A percentile compares a stretch with the other conserved stretches of the same genome.
Conservation (phyloP, 805 yeast species). For the Clavispora fructus region DNA sequence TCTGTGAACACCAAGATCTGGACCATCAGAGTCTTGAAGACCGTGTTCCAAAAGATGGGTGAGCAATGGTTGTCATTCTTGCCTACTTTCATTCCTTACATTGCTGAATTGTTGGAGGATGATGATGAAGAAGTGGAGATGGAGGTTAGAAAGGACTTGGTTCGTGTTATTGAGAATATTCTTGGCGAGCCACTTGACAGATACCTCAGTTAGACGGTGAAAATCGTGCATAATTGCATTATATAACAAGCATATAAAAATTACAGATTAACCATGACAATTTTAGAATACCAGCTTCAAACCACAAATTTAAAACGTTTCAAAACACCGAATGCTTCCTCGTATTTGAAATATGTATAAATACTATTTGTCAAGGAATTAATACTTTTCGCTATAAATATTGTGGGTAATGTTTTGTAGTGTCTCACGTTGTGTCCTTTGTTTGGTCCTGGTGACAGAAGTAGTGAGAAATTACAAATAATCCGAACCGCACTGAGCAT, state of each 20-base stretch:
- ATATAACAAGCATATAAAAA: too few species aligned
- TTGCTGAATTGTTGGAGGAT: conserved; percentile 93
- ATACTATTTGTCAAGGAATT: too few species aligned
- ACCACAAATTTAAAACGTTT: too few species aligned
- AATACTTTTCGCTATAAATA: too few species aligned
- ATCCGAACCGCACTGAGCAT: background rate
- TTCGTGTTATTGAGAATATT: conserved; percentile 84
- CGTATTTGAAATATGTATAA: too few species aligned
- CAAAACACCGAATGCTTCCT: too few species aligned
- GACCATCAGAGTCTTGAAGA: conserved; percentile 75
- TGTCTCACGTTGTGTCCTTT: too few species aligned
- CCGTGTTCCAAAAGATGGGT: conserved; percentile 84
- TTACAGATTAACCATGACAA: too few species aligned
- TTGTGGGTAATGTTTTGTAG: too few species aligned
- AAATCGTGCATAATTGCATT: background rate
- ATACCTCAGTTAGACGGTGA: conserved; percentile 41
- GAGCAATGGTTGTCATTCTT: conserved; percentile 88
- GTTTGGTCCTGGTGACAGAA: too few species aligned
- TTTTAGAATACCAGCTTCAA: too few species aligned
- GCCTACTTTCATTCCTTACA: conserved; percentile 92
- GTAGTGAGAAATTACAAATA: background rate
- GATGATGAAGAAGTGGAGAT: conserved; percentile 90
- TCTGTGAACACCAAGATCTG: conserved; percentile 71
- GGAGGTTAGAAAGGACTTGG: conserved; percentile 86
- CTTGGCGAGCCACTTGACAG: conserved; percentile 93